Evolutionary conservation across 225 moss, liverwort and hornwort species (phyloP).

Genomic region (Anthoceros angustus): DNA sequence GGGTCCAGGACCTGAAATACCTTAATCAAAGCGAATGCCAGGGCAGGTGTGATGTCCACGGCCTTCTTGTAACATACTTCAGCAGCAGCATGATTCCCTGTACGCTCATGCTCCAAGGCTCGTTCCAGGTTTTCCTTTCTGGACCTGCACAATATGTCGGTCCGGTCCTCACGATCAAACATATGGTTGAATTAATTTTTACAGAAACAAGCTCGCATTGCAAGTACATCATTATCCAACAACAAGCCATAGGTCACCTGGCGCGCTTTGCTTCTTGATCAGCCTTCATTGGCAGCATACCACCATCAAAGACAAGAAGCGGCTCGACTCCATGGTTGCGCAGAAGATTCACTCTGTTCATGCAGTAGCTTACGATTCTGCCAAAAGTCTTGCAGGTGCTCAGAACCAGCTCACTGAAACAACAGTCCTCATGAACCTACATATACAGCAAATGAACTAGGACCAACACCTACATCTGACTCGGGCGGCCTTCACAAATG

Average conservation of each 20-base stretch:
- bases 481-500: conserved; percentile 61
- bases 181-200: no score
- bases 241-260: conserved; percentile 40
- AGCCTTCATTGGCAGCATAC: conserved; percentile 77
- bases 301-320: conserved; percentile 86
- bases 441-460: no score
- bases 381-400: conserved; percentile 6
- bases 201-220: no score
- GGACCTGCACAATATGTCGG: conserved; percentile 30
- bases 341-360: conserved; percentile 75
- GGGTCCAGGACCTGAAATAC: no score
- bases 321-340: conserved; percentile 77
- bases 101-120: conserved; percentile 74
- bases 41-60: conserved; percentile 78
- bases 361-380: conserved; percentile 78
- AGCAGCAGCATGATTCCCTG: conserved; percentile 64
- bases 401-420: neutral
- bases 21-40: conserved; percentile 71
- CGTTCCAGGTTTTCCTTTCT: conserved; percentile 79
- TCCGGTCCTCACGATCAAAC: no score
- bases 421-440: no score
- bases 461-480: conserved; percentile 31
- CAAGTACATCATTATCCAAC: no score
- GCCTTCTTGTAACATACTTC: conserved; percentile 76
- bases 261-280: conserved; percentile 83